Evolutionary conservation across 805 yeast species (phyloP), one percentile per base, ranked within the genome.

Genomic region (Teunomyces funiuensis): DNA sequence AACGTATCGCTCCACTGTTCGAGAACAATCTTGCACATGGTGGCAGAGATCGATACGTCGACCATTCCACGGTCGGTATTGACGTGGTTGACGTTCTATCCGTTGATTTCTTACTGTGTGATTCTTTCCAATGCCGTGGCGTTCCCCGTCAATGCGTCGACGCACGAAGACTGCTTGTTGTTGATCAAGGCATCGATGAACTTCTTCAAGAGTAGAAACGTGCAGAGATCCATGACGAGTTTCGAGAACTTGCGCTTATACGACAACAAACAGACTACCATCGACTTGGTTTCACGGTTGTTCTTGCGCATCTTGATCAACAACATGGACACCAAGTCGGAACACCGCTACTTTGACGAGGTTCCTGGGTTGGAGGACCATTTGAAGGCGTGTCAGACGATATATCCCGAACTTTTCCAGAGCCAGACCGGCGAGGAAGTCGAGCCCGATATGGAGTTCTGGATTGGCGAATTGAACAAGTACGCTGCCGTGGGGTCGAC

Each of bases 1-100:
- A 27, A 36, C 10, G 15, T 36, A 3, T 52, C 66, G 3, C 47
- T 60, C 22, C 60, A 60, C 9, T 51, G 61, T 40, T 57, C 68
- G 8, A 46, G 68, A 22, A 47, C 55, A 3, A 45, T 63, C 1
- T 41, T 65, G 22, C 50, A 54, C 22, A 36, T 54, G 16, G 44
- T 56, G 1, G 44, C 46, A 2, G 39, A 45, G 6, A 19, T 51
- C 13, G 50, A 42, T 18, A 22, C 28, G 13, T n/a, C 16, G 3
- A 7, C 19, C 9, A 27, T 54, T 4, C 45, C 60, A 8, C 49
- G 47, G 17, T 36, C 57, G 4, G 41, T 49, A 29, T 28, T 52
- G 23, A 48, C 53, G n/a, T 55, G 57, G 54, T 26, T 54, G 13
- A 39, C 51, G 26, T 46, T 49, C 26, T 52, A 46, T 41, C 58